Evolutionary conservation across 352 stramenopile genomes (phyloP).

Genomic region (Pythium folliculosum): DNA sequence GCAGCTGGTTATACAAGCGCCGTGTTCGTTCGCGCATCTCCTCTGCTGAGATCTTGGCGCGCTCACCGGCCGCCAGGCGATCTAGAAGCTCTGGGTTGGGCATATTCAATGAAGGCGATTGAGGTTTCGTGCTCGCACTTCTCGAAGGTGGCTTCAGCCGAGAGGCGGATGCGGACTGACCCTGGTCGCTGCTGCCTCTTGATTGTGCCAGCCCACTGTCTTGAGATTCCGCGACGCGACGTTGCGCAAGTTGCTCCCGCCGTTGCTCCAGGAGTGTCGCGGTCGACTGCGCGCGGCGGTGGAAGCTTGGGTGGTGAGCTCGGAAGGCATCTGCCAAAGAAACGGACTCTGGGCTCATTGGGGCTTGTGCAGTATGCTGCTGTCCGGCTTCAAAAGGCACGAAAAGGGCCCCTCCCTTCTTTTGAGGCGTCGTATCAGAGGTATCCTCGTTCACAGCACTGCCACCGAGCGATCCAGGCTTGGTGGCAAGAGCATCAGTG

Average conservation of each 20-base stretch:
- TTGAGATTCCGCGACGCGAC: neutral
- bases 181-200: neutral
- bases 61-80: conserved; percentile 51
- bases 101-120: conserved; percentile 9
- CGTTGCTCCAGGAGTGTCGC: conserved; percentile 33
- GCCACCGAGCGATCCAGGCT: neutral
- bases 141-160: neutral
- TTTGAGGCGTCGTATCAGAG: neutral
- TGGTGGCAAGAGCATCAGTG: neutral
- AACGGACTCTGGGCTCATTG: neutral
- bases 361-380: neutral
- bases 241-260: conserved; percentile 27
- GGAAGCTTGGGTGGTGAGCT: conserved; percentile 57
- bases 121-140: neutral
- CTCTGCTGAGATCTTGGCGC: conserved; percentile 52
- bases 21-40: conserved; percentile 74
- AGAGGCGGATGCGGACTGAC: neutral
- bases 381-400: conserved; percentile 6
- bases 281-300: conserved; percentile 32
- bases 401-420: conserved; percentile 20
- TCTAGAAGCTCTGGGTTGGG: conserved; percentile 36
- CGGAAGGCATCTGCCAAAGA: conserved; percentile 69
- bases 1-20: conserved; percentile 67
- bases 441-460: neutral
- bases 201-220: conserved; percentile 7